These are phyloP conservation scores for Lactarius deliciosus DNA, from an alignment of 768 basidiomycete species.

Conservation along the genomic window DNA sequence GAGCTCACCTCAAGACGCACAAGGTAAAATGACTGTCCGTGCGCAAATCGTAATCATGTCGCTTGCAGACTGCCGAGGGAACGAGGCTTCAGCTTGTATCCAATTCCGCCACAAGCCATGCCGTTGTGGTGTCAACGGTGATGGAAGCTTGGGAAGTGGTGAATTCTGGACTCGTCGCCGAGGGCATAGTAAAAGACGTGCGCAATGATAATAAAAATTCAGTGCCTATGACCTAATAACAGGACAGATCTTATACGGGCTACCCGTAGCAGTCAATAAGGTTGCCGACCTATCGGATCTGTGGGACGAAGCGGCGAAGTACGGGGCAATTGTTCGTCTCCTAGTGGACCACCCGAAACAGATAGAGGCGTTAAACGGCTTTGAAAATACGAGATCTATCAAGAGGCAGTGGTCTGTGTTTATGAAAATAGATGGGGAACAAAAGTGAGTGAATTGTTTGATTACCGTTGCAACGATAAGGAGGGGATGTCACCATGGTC, in stretches of 20 bases:
- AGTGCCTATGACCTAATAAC: slow-evolving; percentile 17
- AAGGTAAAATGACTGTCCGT: slow-evolving; percentile 46
- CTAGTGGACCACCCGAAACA: slow-evolving; percentile 79
- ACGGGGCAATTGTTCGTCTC: slow-evolving; percentile 63
- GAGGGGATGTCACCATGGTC: slow-evolving; percentile 26
- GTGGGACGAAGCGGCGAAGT: slow-evolving; percentile 50
- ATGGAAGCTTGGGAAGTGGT: slow-evolving; percentile 81
- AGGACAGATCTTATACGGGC: slow-evolving; percentile 72
- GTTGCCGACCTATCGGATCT: slow-evolving; percentile 65
- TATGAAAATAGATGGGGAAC: slow-evolving; percentile 77
- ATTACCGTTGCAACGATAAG: neutral
- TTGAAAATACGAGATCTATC: slow-evolving; percentile 44
- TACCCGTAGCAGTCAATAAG: slow-evolving; percentile 71
- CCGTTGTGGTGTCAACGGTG: slow-evolving; percentile 78
- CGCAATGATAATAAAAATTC: slow-evolving; percentile 3
- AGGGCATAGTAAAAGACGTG: slow-evolving; percentile 73
- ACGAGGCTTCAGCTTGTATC: slow-evolving; percentile 66
- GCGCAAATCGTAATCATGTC: neutral
- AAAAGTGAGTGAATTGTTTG: slow-evolving; percentile 53
- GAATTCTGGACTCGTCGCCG: slow-evolving; percentile 62
- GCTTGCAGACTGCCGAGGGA: slow-evolving; percentile 66
- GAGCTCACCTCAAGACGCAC: slow-evolving; percentile 85
- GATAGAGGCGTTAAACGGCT: slow-evolving; percentile 60
- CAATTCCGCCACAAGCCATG: slow-evolving; percentile 49
- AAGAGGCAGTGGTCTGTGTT: slow-evolving; percentile 69